A percentile compares a stretch with the other conserved stretches of the same genome.
phyloP scores from a whole-genome alignment of 345 rosid species.

The Gossypioides kirkii region DNA sequence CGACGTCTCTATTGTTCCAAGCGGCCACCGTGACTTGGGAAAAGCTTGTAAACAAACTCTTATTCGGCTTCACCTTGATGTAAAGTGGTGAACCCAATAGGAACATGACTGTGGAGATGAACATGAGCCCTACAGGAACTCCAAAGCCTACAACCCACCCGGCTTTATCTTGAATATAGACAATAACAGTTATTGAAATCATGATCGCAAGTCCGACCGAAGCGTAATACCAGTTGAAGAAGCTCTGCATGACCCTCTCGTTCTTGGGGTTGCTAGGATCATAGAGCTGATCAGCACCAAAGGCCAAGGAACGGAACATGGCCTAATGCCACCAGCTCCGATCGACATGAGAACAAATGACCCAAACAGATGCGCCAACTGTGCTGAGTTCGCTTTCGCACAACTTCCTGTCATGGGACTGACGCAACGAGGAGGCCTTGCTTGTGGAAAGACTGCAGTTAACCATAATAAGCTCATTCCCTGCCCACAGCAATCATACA shows the following conservation, averaged over 20 bases:
- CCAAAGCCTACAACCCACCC: conserved; percentile 58
- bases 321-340: conserved; percentile 47
- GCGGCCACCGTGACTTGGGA: conserved; percentile 35
- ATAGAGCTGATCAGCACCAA: conserved; percentile 55
- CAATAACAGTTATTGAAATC: conserved; percentile 34
- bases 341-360: conserved; percentile 35
- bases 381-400: conserved; percentile 15
- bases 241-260: conserved; percentile 33
- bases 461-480: conserved; percentile 44
- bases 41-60: conserved; percentile 39
- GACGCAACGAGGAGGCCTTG: conserved; percentile 35
- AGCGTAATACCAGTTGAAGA: conserved; percentile 59
- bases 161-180: conserved; percentile 32
- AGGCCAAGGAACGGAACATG: conserved; percentile 53
- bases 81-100: conserved; percentile 39
- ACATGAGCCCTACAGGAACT: conserved; percentile 46
- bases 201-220: conserved; percentile 36
- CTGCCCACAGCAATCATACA: conserved; percentile 16
- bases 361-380: conserved; percentile 29
- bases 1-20: conserved; percentile 31
- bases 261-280: conserved; percentile 38
- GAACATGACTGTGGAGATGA: conserved; percentile 28
- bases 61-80: conserved; percentile 33
- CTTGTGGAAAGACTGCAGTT: conserved; percentile 32
- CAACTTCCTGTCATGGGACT: conserved; percentile 10